Percentiles rank a stretch among this genome's conserved stretches.
Evolutionary conservation across 441 rosid species (phyloP).

Genomic region (Eutrema salsugineum): DNA sequence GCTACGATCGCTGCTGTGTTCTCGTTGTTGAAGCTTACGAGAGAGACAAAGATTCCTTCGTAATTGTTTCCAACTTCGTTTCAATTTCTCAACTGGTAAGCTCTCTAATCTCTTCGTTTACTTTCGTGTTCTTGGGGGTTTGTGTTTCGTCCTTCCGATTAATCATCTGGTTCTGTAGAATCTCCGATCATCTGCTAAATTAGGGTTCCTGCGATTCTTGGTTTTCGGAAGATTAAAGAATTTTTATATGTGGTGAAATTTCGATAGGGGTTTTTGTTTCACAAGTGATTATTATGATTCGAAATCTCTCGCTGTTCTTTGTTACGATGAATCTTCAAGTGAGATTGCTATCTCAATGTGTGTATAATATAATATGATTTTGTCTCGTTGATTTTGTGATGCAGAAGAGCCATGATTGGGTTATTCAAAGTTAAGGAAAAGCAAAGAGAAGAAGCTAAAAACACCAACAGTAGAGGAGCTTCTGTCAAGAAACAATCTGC

Average conservation of each 20-base stretch:
- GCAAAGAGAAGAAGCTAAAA: slow-evolving; percentile 68
- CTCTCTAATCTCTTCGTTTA: not conserved
- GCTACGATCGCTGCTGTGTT: not conserved
- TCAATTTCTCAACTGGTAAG: not conserved
- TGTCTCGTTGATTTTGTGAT: not conserved
- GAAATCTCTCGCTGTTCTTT: not conserved
- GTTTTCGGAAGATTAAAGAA: not conserved
- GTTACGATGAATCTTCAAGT: not conserved
- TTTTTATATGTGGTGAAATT: not conserved
- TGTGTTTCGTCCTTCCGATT: not conserved
- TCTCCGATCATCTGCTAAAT: not conserved
- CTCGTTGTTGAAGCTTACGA: too few species aligned
- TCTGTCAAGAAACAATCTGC: slow-evolving; percentile 67
- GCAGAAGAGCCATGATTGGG: slow-evolving; percentile 62
- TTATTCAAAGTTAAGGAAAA: slow-evolving; percentile 87
- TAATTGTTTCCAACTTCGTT: not conserved
- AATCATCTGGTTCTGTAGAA: not conserved
- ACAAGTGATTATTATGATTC: not conserved
- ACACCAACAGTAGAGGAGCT: slow-evolving; percentile 48
- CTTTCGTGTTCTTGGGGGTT: not conserved
- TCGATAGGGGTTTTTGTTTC: not conserved
- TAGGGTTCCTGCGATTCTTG: not conserved
- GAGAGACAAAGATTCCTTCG: not conserved
- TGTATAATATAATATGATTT: not conserved
- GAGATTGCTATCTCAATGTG: not conserved